Evolutionary conservation across 495 filamentous ascomycete species (phyloP), one percentile per base, ranked within the genome.

Genomic region (Pseudotulostoma volvatum): DNA sequence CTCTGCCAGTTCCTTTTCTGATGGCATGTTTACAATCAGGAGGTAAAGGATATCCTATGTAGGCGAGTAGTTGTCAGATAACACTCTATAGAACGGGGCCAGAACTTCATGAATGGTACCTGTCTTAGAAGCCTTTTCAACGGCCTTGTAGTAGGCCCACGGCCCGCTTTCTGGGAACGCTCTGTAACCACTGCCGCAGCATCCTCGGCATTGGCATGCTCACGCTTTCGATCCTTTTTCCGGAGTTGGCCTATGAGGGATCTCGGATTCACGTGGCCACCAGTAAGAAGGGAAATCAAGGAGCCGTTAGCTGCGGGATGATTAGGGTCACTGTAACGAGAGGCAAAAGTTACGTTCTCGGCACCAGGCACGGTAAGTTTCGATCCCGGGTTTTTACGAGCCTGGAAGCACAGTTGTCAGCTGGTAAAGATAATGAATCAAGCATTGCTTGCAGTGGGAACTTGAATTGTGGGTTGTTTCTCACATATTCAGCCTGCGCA

Each of bases 401-500:
- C 34, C 44, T 57, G 18, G 3, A 36, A 19, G 23, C 11, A 5
- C 23, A 28, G 11, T 5, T 28, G 23, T 28, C 23, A 28, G 23
- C 5, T 11, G 23, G 23, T 11, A 28, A 28, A 5, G n/a, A n/a
- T n/a, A n/a, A n/a, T n/a, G 15, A 5, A 20, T 39, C 33, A 39
- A 34, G 14, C 15, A 11, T 21, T 5, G 17, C 5, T 9, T 36
- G 13, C 15, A 18, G n/a, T n/a, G n/a, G n/a, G n/a, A n/a, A n/a
- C n/a, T n/a, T n/a, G n/a, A n/a, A n/a, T n/a, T n/a, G n/a, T n/a
- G n/a, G n/a, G n/a, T 28, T 28, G 5, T 28, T 34, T 71, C 78
- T 62, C 64, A 84, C 79, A 74, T 68, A 76, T 40, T 58, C 44
- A 0, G 66, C 67, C 32, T 64, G 66, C 3, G 64, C 61, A 28